These are phyloP conservation scores for Colletotrichum godetiae DNA, from an alignment of 2,329 filamentous ascomycete genomes.

Conservation along the genomic window DNA sequence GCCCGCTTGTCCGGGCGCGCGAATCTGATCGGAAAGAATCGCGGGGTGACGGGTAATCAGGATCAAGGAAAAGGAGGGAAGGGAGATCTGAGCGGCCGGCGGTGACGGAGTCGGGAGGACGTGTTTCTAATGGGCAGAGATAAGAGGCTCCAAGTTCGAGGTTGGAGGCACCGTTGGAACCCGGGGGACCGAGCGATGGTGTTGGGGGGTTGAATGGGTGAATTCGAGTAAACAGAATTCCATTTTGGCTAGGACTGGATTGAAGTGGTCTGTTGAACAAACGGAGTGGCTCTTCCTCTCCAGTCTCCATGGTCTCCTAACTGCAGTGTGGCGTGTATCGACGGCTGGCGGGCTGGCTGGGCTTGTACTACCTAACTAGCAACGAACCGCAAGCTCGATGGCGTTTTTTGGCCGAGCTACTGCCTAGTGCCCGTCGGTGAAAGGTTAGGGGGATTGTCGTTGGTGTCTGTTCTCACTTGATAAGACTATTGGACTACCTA, in stretches of 20 bases:
- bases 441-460: background rate
- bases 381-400: background rate
- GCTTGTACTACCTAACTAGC: background rate
- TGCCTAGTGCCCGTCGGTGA: slow-evolving; percentile 8
- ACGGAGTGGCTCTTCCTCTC: background rate
- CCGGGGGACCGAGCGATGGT: background rate
- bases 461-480: too few relatives aligned
- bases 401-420: background rate
- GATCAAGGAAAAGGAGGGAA: background rate
- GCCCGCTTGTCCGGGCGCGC: background rate
- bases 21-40: slow-evolving; percentile 3
- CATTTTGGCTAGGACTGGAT: background rate
- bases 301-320: too few relatives aligned
- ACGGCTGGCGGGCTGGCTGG: background rate
- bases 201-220: background rate
- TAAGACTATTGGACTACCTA: too few relatives aligned
- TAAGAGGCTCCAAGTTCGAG: background rate
- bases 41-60: background rate
- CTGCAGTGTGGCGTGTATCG: background rate
- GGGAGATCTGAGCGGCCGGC: slow-evolving; percentile 28
- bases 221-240: too few relatives aligned
- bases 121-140: background rate
- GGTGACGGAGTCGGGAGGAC: slow-evolving; percentile 6
- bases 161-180: background rate
- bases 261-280: too few relatives aligned